phyloP scores from a whole-genome alignment of 2,329 filamentous ascomycete genomes.

The Monosporascus ibericus region DNA sequence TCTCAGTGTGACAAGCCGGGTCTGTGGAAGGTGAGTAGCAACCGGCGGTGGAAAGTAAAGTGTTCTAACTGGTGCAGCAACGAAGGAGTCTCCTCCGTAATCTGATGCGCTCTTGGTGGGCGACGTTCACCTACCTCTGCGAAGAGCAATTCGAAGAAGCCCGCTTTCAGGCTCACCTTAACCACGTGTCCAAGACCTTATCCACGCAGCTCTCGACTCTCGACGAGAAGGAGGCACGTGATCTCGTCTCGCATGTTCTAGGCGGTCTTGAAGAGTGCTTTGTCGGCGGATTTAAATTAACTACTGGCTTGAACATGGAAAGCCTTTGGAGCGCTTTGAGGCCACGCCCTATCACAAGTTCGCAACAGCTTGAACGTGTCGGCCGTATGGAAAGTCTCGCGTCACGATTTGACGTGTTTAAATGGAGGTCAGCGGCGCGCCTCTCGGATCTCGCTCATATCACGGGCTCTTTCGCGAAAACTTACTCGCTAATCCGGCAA shows the following conservation, averaged over 20 bases:
- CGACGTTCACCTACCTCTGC: slow-evolving; percentile 44
- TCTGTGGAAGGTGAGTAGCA: slow-evolving; percentile 26
- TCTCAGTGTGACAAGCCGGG: slow-evolving; percentile 17
- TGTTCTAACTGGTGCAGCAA: slow-evolving; percentile 18
- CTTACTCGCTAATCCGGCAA: slow-evolving; percentile 49
- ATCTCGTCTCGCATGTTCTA: slow-evolving; percentile 35
- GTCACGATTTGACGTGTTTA: slow-evolving; percentile 52
- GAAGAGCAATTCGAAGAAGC: slow-evolving; percentile 51
- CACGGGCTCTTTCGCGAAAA: slow-evolving; percentile 47
- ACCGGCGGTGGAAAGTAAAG: not conserved
- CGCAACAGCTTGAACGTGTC: slow-evolving; percentile 38
- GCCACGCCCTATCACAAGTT: slow-evolving; percentile 50
- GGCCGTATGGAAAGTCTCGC: slow-evolving; percentile 50
- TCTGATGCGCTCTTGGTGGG: slow-evolving; percentile 48
- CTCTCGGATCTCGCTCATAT: slow-evolving; percentile 47
- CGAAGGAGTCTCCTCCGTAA: slow-evolving; percentile 29
- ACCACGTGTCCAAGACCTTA: slow-evolving; percentile 41
- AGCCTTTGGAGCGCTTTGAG: slow-evolving; percentile 67
- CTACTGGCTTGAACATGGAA: slow-evolving; percentile 75
- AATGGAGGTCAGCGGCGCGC: slow-evolving; percentile 50
- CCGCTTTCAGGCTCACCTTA: slow-evolving; percentile 57
- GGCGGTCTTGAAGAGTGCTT: slow-evolving; percentile 51
- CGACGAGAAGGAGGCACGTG: slow-evolving; percentile 21
- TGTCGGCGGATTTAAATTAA: slow-evolving; percentile 63
- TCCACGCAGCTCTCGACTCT: slow-evolving; percentile 23